Evolutionary conservation across 208 protist genomes (phyloP).

Genomic region (Phytomonas sp.): DNA sequence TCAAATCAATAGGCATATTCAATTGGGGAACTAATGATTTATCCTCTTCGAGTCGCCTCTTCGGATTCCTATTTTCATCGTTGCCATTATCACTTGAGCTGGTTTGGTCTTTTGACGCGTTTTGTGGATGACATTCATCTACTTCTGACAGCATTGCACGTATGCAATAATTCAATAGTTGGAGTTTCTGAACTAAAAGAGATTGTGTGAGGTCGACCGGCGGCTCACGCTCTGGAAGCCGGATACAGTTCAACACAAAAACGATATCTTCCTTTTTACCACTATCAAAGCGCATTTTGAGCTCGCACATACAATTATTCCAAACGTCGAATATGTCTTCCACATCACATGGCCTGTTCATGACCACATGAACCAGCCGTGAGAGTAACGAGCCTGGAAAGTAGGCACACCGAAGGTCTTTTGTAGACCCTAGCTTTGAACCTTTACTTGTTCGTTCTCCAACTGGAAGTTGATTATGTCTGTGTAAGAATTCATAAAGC

Average conservation of each 20-base stretch:
- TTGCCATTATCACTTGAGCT: neutral
- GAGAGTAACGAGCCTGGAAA: slow-evolving; percentile 66
- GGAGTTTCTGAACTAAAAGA: slow-evolving; percentile 75
- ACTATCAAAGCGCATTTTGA: slow-evolving; percentile 18
- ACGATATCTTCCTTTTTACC: slow-evolving; percentile 17
- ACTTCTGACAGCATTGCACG: slow-evolving; percentile 1
- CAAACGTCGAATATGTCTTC: slow-evolving; percentile 34
- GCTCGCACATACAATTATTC: slow-evolving; percentile 25
- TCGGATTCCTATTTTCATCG: neutral
- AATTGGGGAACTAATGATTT: neutral
- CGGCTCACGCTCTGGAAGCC: slow-evolving; percentile 20
- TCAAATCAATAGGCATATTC: neutral
- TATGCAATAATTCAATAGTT: slow-evolving; percentile 56
- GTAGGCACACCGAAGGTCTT: slow-evolving; percentile 50
- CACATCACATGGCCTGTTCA: slow-evolving; percentile 19
- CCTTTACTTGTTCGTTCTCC: neutral
- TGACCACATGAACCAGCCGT: slow-evolving; percentile 51
- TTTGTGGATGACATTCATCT: neutral
- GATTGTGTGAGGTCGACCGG: slow-evolving; percentile 32
- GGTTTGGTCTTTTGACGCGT: neutral
- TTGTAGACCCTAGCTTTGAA: neutral
- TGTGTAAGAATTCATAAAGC: neutral
- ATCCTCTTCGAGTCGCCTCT: neutral
- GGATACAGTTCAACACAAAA: slow-evolving; percentile 31
- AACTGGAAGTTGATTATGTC: neutral